phyloP scores from a whole-genome alignment of 176 grass and related monocot species.

The Oryza longistaminata region DNA sequence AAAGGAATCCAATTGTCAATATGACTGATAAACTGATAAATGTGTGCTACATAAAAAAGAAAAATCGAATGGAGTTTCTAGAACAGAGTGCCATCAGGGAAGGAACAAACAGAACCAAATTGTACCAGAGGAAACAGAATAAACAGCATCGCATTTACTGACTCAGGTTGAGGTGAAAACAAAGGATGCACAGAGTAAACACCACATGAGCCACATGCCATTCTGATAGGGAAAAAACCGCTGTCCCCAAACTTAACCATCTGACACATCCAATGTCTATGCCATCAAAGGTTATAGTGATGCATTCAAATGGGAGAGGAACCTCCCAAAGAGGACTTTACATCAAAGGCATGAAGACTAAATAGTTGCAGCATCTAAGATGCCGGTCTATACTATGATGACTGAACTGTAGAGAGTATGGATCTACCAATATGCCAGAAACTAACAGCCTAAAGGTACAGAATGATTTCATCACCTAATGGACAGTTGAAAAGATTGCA shows the following conservation, averaged over 20 bases:
- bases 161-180: conserved; percentile 2
- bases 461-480: not conserved
- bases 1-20: conserved; percentile 5
- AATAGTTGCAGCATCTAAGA: not conserved
- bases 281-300: conserved; percentile 1
- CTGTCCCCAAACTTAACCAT: not conserved
- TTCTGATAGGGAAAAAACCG: not conserved
- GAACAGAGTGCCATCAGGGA: not conserved
- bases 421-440: not conserved
- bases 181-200: conserved; percentile 8
- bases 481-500: not conserved
- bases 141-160: not conserved
- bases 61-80: not conserved
- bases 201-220: not conserved
- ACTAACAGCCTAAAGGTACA: conserved; percentile 12
- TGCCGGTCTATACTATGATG: not conserved
- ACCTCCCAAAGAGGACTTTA: conserved; percentile 1
- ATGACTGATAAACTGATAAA: not conserved
- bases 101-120: not conserved
- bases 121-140: not conserved
- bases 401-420: not conserved
- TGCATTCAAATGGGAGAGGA: conserved; percentile 23
- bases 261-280: not conserved
- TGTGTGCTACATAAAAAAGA: not conserved
- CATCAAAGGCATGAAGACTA: conserved; percentile 15